Conservation (phyloP, 192 early-diverging fungal species). For the Umbelopsis isabellina region DNA sequence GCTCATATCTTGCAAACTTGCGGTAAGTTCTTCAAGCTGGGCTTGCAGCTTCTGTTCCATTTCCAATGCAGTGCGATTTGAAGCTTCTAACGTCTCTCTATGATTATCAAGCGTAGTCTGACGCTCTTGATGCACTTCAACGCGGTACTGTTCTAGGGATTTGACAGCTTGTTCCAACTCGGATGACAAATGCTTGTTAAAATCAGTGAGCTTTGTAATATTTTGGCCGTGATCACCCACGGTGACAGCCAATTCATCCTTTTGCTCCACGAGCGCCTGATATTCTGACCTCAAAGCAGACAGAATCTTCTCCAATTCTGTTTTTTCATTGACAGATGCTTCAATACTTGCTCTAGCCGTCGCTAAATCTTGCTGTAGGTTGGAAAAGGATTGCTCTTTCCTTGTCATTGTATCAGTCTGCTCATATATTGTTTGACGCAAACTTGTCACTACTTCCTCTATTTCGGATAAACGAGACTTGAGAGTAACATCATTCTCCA, state of each 20-base stretch:
- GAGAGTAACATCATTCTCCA: not conserved
- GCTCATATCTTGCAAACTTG: not conserved
- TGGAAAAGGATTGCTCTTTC: not conserved
- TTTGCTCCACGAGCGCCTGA: too few species aligned
- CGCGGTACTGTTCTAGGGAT: not conserved
- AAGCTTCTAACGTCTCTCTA: not conserved
- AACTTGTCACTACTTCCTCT: not conserved
- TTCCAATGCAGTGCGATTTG: not conserved
- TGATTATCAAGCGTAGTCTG: too few species aligned
- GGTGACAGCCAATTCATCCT: too few species aligned
- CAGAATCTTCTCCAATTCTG: too few species aligned
- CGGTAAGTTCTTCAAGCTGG: not conserved
- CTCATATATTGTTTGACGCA: not conserved
- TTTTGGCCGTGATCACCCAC: too few species aligned
- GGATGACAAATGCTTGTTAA: not conserved
- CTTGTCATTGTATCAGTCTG: not conserved
- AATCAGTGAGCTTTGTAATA: not conserved
- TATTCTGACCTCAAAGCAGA: too few species aligned
- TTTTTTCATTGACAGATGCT: too few species aligned
- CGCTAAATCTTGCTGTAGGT: not conserved
- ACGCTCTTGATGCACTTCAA: too few species aligned
- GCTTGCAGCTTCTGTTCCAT: not conserved
- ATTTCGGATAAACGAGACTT: not conserved
- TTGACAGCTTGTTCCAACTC: conserved; percentile 1
- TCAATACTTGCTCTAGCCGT: too few species aligned